Evolutionary conservation across 257 asterid species (phyloP).

Genomic region (Solanum paucissectum): DNA sequence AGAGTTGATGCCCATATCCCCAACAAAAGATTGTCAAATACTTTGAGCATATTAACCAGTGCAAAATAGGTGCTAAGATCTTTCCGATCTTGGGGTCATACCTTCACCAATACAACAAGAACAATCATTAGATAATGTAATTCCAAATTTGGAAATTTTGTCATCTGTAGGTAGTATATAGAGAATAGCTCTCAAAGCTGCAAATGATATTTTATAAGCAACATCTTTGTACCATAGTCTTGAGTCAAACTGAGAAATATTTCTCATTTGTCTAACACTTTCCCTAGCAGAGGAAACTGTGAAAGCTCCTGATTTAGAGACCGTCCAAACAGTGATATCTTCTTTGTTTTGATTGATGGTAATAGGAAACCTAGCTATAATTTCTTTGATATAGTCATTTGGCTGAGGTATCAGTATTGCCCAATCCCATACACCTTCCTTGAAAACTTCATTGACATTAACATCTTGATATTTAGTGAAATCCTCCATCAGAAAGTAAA

Average conservation of each 20-base stretch:
- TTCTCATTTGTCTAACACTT: neutral
- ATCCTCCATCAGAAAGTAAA: neutral
- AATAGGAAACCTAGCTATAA: neutral
- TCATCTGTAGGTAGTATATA: neutral
- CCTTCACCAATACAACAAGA: neutral
- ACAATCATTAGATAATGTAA: neutral
- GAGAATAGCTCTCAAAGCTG: neutral
- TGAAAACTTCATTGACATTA: neutral
- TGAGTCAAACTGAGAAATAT: neutral
- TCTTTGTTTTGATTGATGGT: neutral
- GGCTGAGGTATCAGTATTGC: neutral
- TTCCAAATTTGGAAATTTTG: too few relatives aligned
- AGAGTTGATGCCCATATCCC: neutral
- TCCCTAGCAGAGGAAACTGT: neutral
- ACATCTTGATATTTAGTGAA: neutral
- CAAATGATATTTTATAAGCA: neutral
- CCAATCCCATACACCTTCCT: neutral
- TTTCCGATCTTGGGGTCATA: neutral
- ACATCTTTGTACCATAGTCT: neutral
- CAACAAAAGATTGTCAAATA: neutral
- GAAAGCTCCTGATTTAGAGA: neutral
- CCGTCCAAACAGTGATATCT: neutral
- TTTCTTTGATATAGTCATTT: neutral
- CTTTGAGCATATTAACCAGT: neutral
- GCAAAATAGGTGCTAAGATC: neutral